Evolutionary conservation across 2,329 filamentous ascomycete species (phyloP).

Genomic region (Geosmithia putterillii): DNA sequence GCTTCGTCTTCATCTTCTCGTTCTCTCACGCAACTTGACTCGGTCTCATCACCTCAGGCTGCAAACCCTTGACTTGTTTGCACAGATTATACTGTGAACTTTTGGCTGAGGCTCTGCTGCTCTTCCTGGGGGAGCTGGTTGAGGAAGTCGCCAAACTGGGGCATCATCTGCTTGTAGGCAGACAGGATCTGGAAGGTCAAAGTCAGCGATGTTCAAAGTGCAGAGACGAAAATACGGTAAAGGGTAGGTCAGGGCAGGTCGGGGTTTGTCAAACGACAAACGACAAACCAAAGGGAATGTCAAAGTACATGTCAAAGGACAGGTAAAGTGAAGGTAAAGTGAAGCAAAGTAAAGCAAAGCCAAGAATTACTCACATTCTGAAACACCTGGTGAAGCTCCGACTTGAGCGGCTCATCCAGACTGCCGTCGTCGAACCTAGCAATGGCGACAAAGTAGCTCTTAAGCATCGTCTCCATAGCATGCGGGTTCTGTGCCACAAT

Average conservation of each 20-base stretch:
- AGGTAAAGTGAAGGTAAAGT: too few species aligned
- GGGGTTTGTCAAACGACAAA: too few species aligned
- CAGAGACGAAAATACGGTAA: too few species aligned
- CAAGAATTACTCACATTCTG: slow-evolving; percentile 47
- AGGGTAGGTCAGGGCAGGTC: too few species aligned
- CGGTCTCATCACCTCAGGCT: too few species aligned
- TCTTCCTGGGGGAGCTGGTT: slow-evolving; percentile 35
- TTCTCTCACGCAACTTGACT: neutral
- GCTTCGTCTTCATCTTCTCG: neutral
- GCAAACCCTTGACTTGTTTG: too few species aligned
- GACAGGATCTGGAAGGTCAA: slow-evolving; percentile 30
- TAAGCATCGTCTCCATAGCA: slow-evolving; percentile 77
- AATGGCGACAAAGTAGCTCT: slow-evolving; percentile 75
- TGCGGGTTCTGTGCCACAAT: slow-evolving; percentile 79
- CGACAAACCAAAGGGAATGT: too few species aligned
- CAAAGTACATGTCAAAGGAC: too few species aligned
- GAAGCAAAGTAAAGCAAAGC: neutral
- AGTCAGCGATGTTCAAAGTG: too few species aligned
- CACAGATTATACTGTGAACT: slow-evolving; percentile 30
- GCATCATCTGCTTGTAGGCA: slow-evolving; percentile 46
- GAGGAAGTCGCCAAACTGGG: slow-evolving; percentile 44
- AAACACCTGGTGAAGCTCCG: slow-evolving; percentile 60
- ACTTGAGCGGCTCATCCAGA: slow-evolving; percentile 46
- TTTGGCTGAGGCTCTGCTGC: slow-evolving; percentile 32
- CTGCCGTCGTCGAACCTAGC: slow-evolving; percentile 60